Evolutionary conservation across 176 grass and related monocot species (phyloP).

Genomic region (Bonia amplexicaulis): DNA sequence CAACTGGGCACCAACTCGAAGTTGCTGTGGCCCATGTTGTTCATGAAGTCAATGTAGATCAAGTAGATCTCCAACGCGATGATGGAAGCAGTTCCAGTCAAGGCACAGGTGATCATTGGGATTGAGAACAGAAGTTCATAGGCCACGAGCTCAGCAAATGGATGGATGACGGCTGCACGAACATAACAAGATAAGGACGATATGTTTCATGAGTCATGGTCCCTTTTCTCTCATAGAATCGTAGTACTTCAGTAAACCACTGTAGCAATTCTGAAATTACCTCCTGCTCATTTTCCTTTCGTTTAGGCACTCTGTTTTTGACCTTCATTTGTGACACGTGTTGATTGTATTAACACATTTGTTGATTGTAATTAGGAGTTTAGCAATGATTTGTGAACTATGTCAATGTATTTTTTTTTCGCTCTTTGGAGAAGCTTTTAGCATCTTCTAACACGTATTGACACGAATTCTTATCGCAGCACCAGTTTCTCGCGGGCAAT

Average conservation of each 20-base stretch:
- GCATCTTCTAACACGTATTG: neutral
- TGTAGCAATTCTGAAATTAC: neutral
- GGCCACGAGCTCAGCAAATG: constrained; percentile 71
- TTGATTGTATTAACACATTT: no score
- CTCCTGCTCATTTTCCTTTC: neutral
- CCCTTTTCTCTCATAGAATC: no score
- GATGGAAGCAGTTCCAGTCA: constrained; percentile 49
- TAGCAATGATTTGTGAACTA: neutral
- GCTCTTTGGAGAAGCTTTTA: neutral
- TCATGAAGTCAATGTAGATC: constrained; percentile 86
- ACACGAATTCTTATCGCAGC: no score
- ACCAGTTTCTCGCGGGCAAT: no score
- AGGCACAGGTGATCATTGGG: constrained; percentile 36
- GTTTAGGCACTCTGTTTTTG: neutral
- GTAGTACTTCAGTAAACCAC: neutral
- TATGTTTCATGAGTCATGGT: neutral
- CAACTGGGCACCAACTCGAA: constrained; percentile 76
- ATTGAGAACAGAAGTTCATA: constrained; percentile 63
- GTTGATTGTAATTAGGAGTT: neutral
- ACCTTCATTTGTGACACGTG: no score
- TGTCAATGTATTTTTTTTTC: neutral
- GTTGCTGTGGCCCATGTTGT: constrained; percentile 95
- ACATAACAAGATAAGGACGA: neutral
- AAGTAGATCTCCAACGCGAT: constrained; percentile 34
- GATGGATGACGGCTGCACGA: constrained; percentile 83